Evolutionary conservation across 176 grass and related monocot genomes (phyloP).

Genomic region (Avena sativa): DNA sequence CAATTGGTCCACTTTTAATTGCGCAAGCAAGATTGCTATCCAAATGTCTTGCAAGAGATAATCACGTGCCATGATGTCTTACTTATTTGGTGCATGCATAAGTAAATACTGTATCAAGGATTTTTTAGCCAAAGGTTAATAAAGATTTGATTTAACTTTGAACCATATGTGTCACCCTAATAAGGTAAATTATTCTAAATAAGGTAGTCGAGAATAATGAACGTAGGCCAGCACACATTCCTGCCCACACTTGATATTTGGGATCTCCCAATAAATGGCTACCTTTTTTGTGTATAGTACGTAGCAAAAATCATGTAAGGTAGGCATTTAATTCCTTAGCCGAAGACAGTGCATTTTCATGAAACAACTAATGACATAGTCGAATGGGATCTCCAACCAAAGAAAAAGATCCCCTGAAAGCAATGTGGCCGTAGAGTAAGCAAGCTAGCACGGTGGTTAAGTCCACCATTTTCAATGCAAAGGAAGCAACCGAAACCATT

Average conservation of each 20-base stretch:
- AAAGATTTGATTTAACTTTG: background rate
- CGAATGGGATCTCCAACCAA: background rate
- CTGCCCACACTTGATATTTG: background rate
- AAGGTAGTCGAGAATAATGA: background rate
- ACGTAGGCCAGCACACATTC: background rate
- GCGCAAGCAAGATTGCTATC: background rate
- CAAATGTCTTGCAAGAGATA: slow-evolving; percentile 13
- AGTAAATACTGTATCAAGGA: background rate
- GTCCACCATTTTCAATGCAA: background rate
- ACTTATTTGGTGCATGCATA: background rate
- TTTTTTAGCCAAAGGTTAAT: background rate
- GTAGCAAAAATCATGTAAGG: background rate
- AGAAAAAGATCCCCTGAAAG: slow-evolving; percentile 28
- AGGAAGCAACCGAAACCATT: slow-evolving; percentile 27
- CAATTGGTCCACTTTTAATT: background rate
- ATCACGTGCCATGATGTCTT: slow-evolving; percentile 35
- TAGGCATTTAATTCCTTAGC: background rate
- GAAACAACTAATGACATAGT: background rate
- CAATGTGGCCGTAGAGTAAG: slow-evolving; percentile 21
- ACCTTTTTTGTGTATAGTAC: background rate
- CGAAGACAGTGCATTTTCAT: background rate
- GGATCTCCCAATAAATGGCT: background rate
- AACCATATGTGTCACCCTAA: background rate
- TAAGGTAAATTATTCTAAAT: background rate
- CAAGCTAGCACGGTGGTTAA: slow-evolving; percentile 26